Percentiles rank a stretch among this genome's conserved stretches.
Evolutionary conservation across 2,329 filamentous ascomycete species (phyloP).

Genomic region (Aaosphaeria arxii): DNA sequence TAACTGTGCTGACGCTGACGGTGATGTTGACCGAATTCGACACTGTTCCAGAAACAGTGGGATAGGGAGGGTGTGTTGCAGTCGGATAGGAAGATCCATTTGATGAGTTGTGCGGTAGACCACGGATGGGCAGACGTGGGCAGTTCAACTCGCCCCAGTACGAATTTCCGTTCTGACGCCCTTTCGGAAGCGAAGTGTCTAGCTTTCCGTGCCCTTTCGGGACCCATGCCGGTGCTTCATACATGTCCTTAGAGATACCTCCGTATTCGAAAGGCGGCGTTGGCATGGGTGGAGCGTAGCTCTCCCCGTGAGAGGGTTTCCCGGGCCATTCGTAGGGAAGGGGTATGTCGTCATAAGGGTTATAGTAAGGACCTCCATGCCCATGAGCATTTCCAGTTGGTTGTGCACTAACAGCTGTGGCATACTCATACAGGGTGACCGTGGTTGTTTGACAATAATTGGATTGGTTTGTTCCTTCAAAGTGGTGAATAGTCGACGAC

Average conservation of each 20-base stretch:
- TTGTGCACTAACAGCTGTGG: constrained; percentile 7
- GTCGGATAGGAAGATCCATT: constrained; percentile 5
- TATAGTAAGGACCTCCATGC: constrained; percentile 29
- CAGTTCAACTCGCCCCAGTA: constrained; percentile 25
- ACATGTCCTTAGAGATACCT: constrained; percentile 14
- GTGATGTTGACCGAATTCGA: neutral
- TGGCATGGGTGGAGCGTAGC: constrained; percentile 14
- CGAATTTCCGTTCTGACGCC: constrained; percentile 24
- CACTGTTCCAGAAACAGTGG: constrained; percentile 5
- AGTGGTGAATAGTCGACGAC: constrained; percentile 13
- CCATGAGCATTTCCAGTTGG: constrained; percentile 17
- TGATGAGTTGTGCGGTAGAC: constrained; percentile 11
- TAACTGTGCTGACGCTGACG: neutral
- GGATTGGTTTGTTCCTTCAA: neutral
- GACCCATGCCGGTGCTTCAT: constrained; percentile 25
- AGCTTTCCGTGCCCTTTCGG: constrained; percentile 18
- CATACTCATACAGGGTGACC: constrained; percentile 2
- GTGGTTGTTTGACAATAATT: constrained; percentile 1
- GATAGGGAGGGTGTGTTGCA: constrained; percentile 5
- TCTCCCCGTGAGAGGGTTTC: constrained; percentile 15
- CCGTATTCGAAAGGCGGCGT: constrained; percentile 21
- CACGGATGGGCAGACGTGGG: constrained; percentile 19
- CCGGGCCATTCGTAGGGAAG: constrained; percentile 26
- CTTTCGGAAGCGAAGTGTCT: constrained; percentile 15
- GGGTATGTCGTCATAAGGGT: constrained; percentile 25